Evolutionary conservation across 164 flowering plant genomes (phyloP).

Genomic region (Annona squamosa): DNA sequence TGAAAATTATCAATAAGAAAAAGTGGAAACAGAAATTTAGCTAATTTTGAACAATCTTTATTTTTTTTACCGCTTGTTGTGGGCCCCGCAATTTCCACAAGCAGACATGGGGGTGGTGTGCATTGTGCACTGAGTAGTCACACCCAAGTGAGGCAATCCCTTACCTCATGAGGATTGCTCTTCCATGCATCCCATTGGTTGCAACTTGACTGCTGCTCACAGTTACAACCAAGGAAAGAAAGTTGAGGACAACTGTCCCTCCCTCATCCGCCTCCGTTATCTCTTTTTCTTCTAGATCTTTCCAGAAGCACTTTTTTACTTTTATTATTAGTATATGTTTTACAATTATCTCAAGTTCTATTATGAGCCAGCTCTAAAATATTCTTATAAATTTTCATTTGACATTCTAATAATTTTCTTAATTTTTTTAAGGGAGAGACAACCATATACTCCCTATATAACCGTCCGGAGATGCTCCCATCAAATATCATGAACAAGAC

Average conservation of each 20-base stretch:
- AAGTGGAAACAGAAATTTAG: too few relatives aligned
- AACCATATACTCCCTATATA: not conserved
- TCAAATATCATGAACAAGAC: not conserved
- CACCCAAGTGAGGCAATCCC: slow-evolving; percentile 1
- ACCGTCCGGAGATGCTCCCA: not conserved
- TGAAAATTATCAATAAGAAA: too few relatives aligned
- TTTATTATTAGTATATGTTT: not conserved
- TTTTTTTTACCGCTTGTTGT: too few relatives aligned
- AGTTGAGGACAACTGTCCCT: not conserved
- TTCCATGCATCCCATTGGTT: slow-evolving; percentile 12
- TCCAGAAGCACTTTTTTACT: not conserved
- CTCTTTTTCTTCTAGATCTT: not conserved
- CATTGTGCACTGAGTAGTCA: slow-evolving; percentile 2
- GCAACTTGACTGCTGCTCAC: slow-evolving; percentile 6
- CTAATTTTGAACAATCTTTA: too few relatives aligned
- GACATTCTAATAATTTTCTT: not conserved
- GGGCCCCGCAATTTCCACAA: not conserved
- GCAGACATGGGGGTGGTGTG: not conserved
- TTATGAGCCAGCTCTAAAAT: not conserved
- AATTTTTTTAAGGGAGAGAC: not conserved
- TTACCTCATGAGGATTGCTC: slow-evolving; percentile 10
- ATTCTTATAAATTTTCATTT: not conserved
- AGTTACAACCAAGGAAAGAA: slow-evolving; percentile 5
- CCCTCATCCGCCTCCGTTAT: not conserved
- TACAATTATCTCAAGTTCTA: not conserved